Conservation (phyloP, 2,329 filamentous ascomycete genomes). For the Sporothrix humicola region DNA sequence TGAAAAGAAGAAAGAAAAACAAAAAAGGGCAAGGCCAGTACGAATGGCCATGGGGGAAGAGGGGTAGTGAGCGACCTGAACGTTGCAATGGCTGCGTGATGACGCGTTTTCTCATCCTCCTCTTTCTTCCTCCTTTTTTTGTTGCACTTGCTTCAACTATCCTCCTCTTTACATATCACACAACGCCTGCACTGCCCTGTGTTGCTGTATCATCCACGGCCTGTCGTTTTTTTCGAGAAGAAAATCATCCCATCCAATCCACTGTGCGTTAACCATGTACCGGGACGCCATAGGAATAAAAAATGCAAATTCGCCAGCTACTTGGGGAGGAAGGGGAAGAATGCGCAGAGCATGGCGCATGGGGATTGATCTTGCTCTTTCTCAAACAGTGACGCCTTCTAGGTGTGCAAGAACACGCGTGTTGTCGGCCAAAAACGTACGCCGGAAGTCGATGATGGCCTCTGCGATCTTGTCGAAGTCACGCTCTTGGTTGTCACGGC, state of each 20-base stretch:
- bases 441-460: constrained; percentile 70
- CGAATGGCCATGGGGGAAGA: background rate
- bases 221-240: too few relatives aligned
- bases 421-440: constrained; percentile 67
- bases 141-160: background rate
- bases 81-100: background rate
- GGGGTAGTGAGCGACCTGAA: background rate
- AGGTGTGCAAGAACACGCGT: constrained; percentile 65
- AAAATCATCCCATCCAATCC: background rate
- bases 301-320: background rate
- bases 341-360: background rate
- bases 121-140: background rate
- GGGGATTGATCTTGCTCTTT: background rate
- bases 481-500: constrained; percentile 64
- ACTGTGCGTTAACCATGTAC: constrained; percentile 17
- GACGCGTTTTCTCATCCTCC: constrained; percentile 18
- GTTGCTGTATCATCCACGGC: background rate
- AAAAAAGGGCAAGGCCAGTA: background rate
- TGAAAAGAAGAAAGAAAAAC: background rate
- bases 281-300: constrained; percentile 11
- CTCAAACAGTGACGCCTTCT: constrained; percentile 34
- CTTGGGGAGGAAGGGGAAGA: constrained; percentile 8
- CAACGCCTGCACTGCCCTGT: background rate
- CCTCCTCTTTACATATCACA: constrained; percentile 9
- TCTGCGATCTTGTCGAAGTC: constrained; percentile 71